Percentiles rank a stretch among this genome's conserved stretches.
These are phyloP conservation scores for Schizochytrium sp. DNA, from an alignment of 108 stramenopile genomes.

Conservation along the genomic window DNA sequence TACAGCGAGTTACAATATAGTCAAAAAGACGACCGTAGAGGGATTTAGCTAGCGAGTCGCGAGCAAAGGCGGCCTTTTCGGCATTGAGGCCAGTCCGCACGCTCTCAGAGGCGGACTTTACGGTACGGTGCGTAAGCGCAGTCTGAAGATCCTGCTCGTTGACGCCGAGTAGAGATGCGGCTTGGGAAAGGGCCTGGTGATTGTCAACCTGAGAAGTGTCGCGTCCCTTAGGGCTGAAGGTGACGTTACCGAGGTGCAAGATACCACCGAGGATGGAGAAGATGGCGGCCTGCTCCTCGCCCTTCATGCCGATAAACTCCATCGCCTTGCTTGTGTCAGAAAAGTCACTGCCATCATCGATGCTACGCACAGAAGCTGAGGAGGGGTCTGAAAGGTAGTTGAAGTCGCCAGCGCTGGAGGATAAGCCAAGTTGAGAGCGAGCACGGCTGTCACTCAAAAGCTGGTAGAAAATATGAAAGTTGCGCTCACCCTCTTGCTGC, in stretches of 20 bases:
- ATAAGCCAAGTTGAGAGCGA: conserved; percentile 69
- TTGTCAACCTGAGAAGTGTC: conserved; percentile 3
- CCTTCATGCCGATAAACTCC: conserved; percentile 33
- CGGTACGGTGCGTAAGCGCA: conserved; percentile 16
- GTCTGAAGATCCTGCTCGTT: background rate
- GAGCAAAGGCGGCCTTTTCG: conserved; percentile 63
- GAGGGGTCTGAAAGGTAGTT: conserved; percentile 58
- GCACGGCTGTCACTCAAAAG: conserved; percentile 62
- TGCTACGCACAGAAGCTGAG: conserved; percentile 37
- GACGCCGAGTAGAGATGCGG: conserved; percentile 60
- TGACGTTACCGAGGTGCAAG: conserved; percentile 75
- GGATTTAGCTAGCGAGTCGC: conserved; percentile 68
- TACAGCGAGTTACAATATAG: conserved; percentile 66
- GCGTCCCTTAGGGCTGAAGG: conserved; percentile 72
- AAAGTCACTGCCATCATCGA: conserved; percentile 65
- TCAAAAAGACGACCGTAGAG: conserved; percentile 71
- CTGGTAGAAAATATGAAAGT: conserved; percentile 74
- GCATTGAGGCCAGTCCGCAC: background rate
- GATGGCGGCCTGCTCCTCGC: conserved; percentile 19
- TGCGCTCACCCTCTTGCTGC: conserved; percentile 64
- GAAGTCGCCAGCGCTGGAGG: conserved; percentile 64
- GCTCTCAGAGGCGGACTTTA: conserved; percentile 26
- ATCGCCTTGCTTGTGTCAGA: conserved; percentile 5
- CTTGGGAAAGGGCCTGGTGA: conserved; percentile 17
- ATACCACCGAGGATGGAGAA: conserved; percentile 68